A percentile compares a stretch with the other conserved stretches of the same genome.
These are phyloP conservation scores for Vanrija pseudolonga DNA, from an alignment of 1,284 basidiomycete species.

Conservation along the genomic window DNA sequence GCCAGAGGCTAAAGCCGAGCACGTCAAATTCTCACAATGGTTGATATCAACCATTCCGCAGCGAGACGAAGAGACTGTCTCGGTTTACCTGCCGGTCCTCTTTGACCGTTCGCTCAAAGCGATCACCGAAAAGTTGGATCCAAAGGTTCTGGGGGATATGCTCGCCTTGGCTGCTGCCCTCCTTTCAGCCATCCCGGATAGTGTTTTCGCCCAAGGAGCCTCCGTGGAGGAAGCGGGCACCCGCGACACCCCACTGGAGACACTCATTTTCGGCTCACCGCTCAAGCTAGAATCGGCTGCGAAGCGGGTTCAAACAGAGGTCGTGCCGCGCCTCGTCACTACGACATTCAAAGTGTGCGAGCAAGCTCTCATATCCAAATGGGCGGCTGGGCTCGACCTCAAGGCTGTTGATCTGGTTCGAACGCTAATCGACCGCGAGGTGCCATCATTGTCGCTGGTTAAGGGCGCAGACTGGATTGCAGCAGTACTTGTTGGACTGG, in stretches of 20 bases:
- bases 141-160: neutral
- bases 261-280: neutral
- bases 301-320: slow-evolving; percentile 5
- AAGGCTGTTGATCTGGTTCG: slow-evolving; percentile 16
- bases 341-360: slow-evolving; percentile 18
- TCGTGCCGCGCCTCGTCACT: slow-evolving; percentile 21
- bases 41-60: slow-evolving; percentile 50
- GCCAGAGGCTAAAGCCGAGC: slow-evolving; percentile 14
- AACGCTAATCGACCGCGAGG: slow-evolving; percentile 27
- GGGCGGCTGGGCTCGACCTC: slow-evolving; percentile 8
- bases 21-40: slow-evolving; percentile 47
- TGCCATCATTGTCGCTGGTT: slow-evolving; percentile 16
- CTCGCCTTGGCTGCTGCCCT: slow-evolving; percentile 6
- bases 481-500: slow-evolving; percentile 27
- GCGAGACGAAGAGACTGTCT: slow-evolving; percentile 52
- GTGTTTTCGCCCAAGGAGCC: neutral
- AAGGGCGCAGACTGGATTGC: slow-evolving; percentile 40
- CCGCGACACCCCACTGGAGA: neutral
- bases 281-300: slow-evolving; percentile 3
- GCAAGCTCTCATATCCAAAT: neutral
- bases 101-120: slow-evolving; percentile 15
- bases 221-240: too few species aligned
- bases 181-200: slow-evolving; percentile 3
- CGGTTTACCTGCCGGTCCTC: slow-evolving; percentile 27
- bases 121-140: slow-evolving; percentile 3